Percentiles rank a stretch among this genome's conserved stretches.
Evolutionary conservation across 2,329 filamentous ascomycete genomes (phyloP).

Genomic region (Ceratocystis ficicola): DNA sequence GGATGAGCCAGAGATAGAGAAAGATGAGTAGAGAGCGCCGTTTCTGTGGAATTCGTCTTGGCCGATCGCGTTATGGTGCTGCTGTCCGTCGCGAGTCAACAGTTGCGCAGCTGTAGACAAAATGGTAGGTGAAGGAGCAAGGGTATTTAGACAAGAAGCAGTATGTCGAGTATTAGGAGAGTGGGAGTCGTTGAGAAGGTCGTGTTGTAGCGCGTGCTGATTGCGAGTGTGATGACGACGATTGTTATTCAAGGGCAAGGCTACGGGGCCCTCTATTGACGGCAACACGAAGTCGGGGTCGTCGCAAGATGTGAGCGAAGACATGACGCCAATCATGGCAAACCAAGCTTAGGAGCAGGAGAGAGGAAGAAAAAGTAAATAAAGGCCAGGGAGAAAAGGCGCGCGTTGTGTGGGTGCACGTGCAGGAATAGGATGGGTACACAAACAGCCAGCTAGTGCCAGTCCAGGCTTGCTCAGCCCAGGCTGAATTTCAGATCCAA

Average conservation of each 20-base stretch:
- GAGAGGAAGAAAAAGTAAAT: not conserved
- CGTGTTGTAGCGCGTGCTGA: not conserved
- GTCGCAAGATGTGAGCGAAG: conserved; percentile 3
- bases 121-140: too few species aligned
- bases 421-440: not conserved
- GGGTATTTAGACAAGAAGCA: not conserved
- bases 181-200: not conserved
- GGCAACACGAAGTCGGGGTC: conserved; percentile 17
- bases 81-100: too few species aligned
- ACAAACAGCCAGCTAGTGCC: too few species aligned
- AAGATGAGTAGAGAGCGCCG: not conserved
- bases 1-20: not conserved
- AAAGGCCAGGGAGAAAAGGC: not conserved
- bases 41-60: not conserved
- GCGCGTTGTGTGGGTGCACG: not conserved
- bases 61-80: not conserved
- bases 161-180: not conserved
- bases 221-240: not conserved
- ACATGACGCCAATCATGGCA: conserved; percentile 16
- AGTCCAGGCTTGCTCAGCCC: not conserved
- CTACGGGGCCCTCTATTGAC: conserved; percentile 12
- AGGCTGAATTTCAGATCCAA: not conserved
- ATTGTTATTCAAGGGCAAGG: not conserved
- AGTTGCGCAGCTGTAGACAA: too few species aligned
- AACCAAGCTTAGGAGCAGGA: not conserved